phyloP scores from a whole-genome alignment of 225 moss, liverwort and hornwort species.

The Straminergon stramineum region DNA sequence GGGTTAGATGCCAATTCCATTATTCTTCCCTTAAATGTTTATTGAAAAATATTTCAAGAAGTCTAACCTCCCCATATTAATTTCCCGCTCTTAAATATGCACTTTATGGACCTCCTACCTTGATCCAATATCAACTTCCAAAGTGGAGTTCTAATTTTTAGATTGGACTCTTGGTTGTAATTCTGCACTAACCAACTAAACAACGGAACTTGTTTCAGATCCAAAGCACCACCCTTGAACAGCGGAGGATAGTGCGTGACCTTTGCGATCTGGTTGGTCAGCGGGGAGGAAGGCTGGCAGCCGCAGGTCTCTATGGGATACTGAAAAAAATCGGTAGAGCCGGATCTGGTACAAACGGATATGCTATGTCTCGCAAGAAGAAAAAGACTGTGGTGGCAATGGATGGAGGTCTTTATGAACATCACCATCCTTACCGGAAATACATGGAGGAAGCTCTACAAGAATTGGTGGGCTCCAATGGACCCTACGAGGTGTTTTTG shows the following conservation, averaged over 20 bases:
- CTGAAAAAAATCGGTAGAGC: conserved; percentile 80
- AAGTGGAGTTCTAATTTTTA: not conserved
- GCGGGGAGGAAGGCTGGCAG: conserved; percentile 83
- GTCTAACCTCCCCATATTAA: not conserved
- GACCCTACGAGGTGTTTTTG: conserved; percentile 53
- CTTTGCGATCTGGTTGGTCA: conserved; percentile 76
- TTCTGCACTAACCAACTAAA: not conserved
- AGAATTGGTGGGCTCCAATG: conserved; percentile 64
- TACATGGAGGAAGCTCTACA: conserved; percentile 67
- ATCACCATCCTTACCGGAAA: conserved; percentile 61
- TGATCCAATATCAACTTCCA: not conserved
- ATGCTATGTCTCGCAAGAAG: conserved; percentile 16
- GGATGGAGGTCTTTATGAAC: conserved; percentile 89
- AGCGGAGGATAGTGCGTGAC: conserved; percentile 65
- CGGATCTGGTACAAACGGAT: conserved; percentile 33
- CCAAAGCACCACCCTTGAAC: conserved; percentile 45
- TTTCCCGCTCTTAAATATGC: not conserved
- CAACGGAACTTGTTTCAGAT: conserved; percentile 30
- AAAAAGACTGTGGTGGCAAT: conserved; percentile 79
- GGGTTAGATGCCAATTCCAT: not conserved
- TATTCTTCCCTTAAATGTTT: not conserved
- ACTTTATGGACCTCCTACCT: not conserved
- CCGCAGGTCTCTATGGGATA: conserved; percentile 81
- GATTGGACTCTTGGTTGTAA: not conserved
- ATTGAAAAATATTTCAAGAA: not conserved